phyloP scores from a whole-genome alignment of 495 filamentous ascomycete species.

The Penicillium malachiteum region DNA sequence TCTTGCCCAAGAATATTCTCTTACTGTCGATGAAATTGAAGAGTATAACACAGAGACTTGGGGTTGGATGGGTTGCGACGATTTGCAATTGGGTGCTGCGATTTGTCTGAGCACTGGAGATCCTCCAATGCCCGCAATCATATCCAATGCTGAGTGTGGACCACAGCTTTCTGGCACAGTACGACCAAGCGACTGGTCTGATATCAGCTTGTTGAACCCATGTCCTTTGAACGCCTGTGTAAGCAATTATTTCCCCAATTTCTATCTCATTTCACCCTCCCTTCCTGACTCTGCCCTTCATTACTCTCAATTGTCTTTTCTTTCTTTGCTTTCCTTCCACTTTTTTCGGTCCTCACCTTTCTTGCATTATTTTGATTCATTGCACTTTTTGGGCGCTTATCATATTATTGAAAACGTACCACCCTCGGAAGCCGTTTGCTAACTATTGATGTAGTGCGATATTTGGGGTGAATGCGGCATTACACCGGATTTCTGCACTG shows the following conservation, averaged over 20 bases:
- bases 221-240: constrained; percentile 32
- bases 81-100: not conserved
- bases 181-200: not conserved
- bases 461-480: constrained; percentile 21
- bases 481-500: constrained; percentile 15
- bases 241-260: no score
- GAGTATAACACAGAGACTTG: not conserved
- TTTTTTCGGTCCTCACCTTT: no score
- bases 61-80: not conserved
- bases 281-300: no score
- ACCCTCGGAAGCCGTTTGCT: no score
- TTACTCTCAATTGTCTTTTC: no score
- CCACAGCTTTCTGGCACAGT: not conserved
- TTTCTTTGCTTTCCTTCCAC: no score
- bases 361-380: no score
- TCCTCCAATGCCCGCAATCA: not conserved
- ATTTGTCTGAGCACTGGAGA: constrained; percentile 9
- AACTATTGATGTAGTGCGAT: no score
- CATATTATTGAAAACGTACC: no score
- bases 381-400: no score
- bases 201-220: not conserved
- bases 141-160: not conserved
- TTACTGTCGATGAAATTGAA: not conserved
- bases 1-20: no score
- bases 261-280: no score